Evolutionary conservation across 495 filamentous ascomycete genomes (phyloP), one percentile per base, ranked within the genome.

Genomic region (Aspergillus avenaceus): DNA sequence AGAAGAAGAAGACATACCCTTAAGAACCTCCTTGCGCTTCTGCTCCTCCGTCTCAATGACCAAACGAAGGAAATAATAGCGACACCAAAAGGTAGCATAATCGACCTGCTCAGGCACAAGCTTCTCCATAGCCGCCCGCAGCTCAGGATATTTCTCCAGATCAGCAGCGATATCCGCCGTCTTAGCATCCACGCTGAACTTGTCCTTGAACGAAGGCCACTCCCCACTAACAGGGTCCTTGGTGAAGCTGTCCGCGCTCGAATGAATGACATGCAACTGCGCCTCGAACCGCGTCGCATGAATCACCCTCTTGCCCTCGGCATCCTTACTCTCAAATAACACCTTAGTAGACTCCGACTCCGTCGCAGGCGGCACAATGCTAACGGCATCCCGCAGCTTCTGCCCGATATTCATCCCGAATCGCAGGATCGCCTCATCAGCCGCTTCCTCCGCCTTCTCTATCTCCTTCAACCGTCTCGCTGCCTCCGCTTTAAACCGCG

Each of bases 21-120:
- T 96, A 38, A 99, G 72, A 53, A 99, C 72, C 63, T 97, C 93
- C 61, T 86, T 83, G 65, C 93, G 76, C 71, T 90, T 83, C 59
- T 87, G 83, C 77, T 99, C 93, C 49, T 96, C 90, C n/a, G 85
- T 91, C 72, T 97, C 93, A 53, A 99, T 85, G 19, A 95, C 90
- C 54, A 95, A 85, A 57, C 95, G 76, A 52, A 97, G 73, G 75
- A 97, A 99, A 58, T 97, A 97, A 65, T 99, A 99, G 29, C 93
- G 79, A 56, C 79, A 85, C 95, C 95, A 99, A 66, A 97, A 99
- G 38, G 85, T 81, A 12, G 71, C 79, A 64, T 99, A 99, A 25
- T 90, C 79, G 12, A 96, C 90, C 54, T 79, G 79, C 69, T 91
- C 91, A 14, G 93, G 95, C 18, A 97, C 95, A 44, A 96, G 76